These are phyloP conservation scores for Macrolepiota albuminosa DNA, from an alignment of 768 basidiomycete genomes.

Conservation along the genomic window DNA sequence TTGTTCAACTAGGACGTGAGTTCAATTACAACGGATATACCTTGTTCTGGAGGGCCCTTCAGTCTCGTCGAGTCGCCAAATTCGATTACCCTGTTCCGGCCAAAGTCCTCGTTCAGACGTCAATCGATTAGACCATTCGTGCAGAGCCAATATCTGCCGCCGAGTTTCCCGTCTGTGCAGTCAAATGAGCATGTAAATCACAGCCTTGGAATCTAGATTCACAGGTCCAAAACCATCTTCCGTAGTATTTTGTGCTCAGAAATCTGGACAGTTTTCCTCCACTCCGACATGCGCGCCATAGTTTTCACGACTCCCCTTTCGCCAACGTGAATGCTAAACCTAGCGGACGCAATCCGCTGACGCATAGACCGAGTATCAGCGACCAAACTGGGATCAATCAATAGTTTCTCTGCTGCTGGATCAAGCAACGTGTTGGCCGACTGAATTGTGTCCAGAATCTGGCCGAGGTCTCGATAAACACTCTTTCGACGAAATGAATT, in stretches of 20 bases:
- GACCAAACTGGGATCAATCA: conserved; percentile 51
- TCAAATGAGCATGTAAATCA: neutral
- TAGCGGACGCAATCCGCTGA: conserved; percentile 48
- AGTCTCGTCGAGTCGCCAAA: conserved; percentile 87
- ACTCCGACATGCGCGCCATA: conserved; percentile 59
- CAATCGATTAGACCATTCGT: conserved; percentile 57
- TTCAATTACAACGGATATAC: conserved; percentile 43
- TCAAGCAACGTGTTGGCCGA: conserved; percentile 48
- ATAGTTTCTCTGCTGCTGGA: conserved; percentile 40
- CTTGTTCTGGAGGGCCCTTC: conserved; percentile 87
- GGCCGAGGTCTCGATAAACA: conserved; percentile 1
- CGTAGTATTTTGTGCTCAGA: conserved; percentile 71
- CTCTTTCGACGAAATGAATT: neutral
- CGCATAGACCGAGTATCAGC: conserved; percentile 47
- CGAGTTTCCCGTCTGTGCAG: conserved; percentile 65
- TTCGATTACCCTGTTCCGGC: conserved; percentile 47
- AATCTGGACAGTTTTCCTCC: conserved; percentile 62
- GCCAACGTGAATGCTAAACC: conserved; percentile 59
- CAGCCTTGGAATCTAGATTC: conserved; percentile 17
- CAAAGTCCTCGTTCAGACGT: conserved; percentile 82
- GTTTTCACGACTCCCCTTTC: conserved; percentile 62
- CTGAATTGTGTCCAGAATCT: conserved; percentile 59
- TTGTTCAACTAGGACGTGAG: neutral
- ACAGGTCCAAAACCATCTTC: conserved; percentile 74
- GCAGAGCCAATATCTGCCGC: conserved; percentile 57